A percentile compares a stretch with the other conserved stretches of the same genome.
These are phyloP conservation scores for Botrytis elliptica DNA, from an alignment of 2,329 filamentous ascomycete species.

Conservation along the genomic window DNA sequence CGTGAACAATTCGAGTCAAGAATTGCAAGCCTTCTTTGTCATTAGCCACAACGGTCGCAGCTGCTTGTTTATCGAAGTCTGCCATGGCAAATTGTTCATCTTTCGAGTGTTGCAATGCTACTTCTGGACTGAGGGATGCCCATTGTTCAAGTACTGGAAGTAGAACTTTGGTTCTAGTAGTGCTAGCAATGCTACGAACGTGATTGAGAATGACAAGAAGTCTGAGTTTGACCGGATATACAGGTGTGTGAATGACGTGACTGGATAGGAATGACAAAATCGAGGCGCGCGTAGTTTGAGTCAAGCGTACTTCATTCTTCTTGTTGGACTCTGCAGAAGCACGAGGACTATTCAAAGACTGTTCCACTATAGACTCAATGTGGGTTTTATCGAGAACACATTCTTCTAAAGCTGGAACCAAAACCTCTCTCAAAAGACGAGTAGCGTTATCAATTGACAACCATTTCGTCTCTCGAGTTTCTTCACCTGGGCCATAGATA, in stretches of 20 bases:
- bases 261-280: constrained; percentile 71
- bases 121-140: constrained; percentile 54
- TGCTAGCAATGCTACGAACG: constrained; percentile 68
- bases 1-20: constrained; percentile 51
- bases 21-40: constrained; percentile 57
- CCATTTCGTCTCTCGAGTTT: constrained; percentile 51
- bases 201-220: constrained; percentile 72
- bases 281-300: constrained; percentile 60
- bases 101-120: constrained; percentile 51
- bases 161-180: constrained; percentile 70
- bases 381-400: constrained; percentile 77
- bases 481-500: constrained; percentile 61
- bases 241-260: constrained; percentile 68
- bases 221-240: constrained; percentile 66
- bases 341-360: constrained; percentile 54
- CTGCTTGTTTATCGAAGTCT: constrained; percentile 52
- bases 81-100: constrained; percentile 48
- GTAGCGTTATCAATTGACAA: constrained; percentile 57
- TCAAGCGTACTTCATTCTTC: constrained; percentile 49
- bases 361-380: constrained; percentile 62
- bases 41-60: constrained; percentile 53
- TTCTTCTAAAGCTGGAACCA: constrained; percentile 81
- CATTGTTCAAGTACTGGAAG: constrained; percentile 72
- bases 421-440: constrained; percentile 61
- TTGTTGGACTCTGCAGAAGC: constrained; percentile 43